Evolutionary conservation across 768 basidiomycete genomes (phyloP).

Genomic region (Macrolepiota albuminosa): DNA sequence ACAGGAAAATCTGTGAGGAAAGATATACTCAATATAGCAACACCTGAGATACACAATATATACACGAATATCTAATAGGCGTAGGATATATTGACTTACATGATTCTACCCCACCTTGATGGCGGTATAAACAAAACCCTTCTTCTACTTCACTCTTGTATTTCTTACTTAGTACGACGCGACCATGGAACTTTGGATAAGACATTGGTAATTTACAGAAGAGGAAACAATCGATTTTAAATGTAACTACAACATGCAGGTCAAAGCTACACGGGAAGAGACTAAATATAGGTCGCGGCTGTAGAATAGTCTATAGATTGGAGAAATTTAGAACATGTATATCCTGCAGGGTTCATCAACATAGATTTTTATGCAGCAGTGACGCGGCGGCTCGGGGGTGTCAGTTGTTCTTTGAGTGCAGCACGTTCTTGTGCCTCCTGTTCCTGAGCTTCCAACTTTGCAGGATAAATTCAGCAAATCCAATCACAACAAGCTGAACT

Average conservation of each 20-base stretch:
- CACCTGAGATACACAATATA: too few species aligned
- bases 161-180: too few species aligned
- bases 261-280: neutral
- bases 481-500: neutral
- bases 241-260: neutral
- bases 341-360: neutral
- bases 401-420: constrained; percentile 11
- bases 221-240: neutral
- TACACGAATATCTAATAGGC: too few species aligned
- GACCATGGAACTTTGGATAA: neutral
- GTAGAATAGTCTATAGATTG: constrained; percentile 1
- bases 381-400: constrained; percentile 14
- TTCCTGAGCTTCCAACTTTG: constrained; percentile 27
- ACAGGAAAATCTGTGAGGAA: too few species aligned
- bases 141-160: too few species aligned
- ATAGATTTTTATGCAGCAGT: neutral
- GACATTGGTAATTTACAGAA: neutral
- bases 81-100: too few species aligned
- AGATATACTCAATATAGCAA: too few species aligned
- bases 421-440: constrained; percentile 21
- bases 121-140: too few species aligned
- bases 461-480: neutral
- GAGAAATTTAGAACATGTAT: too few species aligned
- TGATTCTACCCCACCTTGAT: too few species aligned
- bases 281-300: neutral